Conservation (phyloP, 371 early-diverging fungal genomes). For the Mucor plumbeus region DNA sequence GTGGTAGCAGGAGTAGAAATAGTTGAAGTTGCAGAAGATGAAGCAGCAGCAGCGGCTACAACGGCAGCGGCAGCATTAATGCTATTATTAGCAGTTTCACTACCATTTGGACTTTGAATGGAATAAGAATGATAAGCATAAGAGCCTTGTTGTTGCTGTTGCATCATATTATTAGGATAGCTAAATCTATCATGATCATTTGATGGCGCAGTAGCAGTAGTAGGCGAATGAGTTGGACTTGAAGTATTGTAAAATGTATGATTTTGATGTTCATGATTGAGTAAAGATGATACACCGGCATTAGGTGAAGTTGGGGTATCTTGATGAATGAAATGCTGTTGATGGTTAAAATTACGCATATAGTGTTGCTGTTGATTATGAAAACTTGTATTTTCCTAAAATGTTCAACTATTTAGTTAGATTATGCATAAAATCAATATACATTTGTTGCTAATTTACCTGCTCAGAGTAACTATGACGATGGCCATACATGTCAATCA, state of each 20-base stretch:
- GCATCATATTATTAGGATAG: background rate
- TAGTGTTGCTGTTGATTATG: conserved; percentile 15
- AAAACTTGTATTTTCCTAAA: conserved; percentile 13
- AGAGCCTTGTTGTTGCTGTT: background rate
- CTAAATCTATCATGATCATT: background rate
- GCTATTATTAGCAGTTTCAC: background rate
- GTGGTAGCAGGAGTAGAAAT: background rate
- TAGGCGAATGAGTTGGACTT: background rate
- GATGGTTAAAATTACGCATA: conserved; percentile 21
- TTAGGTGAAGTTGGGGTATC: background rate
- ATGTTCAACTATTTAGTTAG: background rate
- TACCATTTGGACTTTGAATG: background rate
- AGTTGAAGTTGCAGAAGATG: background rate
- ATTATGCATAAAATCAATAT: background rate
- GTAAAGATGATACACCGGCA: background rate
- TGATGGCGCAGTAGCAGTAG: background rate
- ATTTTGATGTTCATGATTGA: conserved; percentile 1
- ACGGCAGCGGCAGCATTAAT: background rate
- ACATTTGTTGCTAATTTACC: conserved; percentile 6
- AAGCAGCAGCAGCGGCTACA: background rate
- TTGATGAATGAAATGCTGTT: conserved; percentile 4
- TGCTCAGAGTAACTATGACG: conserved; percentile 15
- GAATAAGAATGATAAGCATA: background rate
- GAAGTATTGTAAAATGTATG: background rate
- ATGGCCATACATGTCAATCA: conserved; percentile 33